Evolutionary conservation across 345 rosid species (phyloP), one percentile per base, ranked within the genome.

Genomic region (Crucihimalaya himalaica): DNA sequence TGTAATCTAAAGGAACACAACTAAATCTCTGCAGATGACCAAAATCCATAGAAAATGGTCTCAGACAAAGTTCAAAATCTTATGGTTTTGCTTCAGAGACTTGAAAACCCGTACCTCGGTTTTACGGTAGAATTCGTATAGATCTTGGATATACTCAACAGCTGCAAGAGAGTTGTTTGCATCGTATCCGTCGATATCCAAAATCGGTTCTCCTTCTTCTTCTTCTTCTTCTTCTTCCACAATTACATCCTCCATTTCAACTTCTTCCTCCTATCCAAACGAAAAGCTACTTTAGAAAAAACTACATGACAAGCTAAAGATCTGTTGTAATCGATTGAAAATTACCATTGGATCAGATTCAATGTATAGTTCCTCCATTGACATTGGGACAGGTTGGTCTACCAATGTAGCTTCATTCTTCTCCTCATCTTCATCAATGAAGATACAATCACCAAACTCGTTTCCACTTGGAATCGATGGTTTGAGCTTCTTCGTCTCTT

Each of bases 161-260:
- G 76, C 87, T 1, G 96, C 93, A 18, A 91, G 84, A 15, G 90
- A 83, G 69, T 92, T 86, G 75, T 80, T 84, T 66, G 69, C 80
- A 78, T 91, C 97, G 45, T 81, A n/a, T 52, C 73, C 74, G 67
- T 95, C 99, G 27, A 91, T 89, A 66, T 95, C 93, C 78, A 85
- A 48, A 57, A 86, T 57, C 10, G 93, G 81, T 52, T 91, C 64
- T 18, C 34, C 63, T 20, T 20, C 89, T 66, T 85, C 74, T 56
- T 66, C 61, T 25, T 54, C n/a, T n/a, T n/a, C 60, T 59, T 70
- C 74, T 56, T 66, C 61, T 25, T 54, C 90, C 35, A 40, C 59
- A 27, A 18, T 66, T 5, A 87, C 75, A 73, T 91, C 96, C 58
- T 89, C 95, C 97, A 91, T 91, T 71, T 86, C 93, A 21, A 91